A percentile compares a stretch with the other conserved stretches of the same genome.
Conservation (phyloP, 768 basidiomycete genomes). For the Flagelloscypha sp. region DNA sequence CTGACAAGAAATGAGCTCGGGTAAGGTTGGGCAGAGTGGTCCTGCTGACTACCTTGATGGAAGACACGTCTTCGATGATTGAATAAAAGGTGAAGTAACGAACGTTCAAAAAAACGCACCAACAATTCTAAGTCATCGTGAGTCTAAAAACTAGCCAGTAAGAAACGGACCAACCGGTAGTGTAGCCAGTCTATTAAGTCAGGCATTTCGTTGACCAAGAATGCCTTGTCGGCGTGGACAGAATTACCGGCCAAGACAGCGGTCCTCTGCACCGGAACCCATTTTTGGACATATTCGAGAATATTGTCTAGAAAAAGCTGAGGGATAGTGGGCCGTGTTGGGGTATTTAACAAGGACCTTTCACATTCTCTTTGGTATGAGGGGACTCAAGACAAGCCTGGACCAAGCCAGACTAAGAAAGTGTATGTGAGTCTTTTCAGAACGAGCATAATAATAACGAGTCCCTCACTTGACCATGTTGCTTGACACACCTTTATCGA, state of each 20-base stretch:
- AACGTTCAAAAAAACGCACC: conserved; percentile 35
- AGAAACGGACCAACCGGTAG: conserved; percentile 47
- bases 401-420: conserved; percentile 69
- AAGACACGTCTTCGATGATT: conserved; percentile 64
- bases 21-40: background rate
- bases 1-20: conserved; percentile 25
- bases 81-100: background rate
- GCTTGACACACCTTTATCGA: too few relatives aligned
- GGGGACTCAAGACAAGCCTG: conserved; percentile 69
- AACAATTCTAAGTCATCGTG: conserved; percentile 44
- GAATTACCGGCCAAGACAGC: conserved; percentile 83
- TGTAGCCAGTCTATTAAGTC: conserved; percentile 72
- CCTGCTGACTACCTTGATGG: conserved; percentile 51
- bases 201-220: conserved; percentile 75
- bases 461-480: conserved; percentile 61
- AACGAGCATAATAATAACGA: background rate
- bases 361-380: conserved; percentile 51
- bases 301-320: too few relatives aligned
- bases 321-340: too few relatives aligned
- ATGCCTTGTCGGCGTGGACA: conserved; percentile 72
- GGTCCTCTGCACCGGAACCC: conserved; percentile 59
- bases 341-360: too few relatives aligned
- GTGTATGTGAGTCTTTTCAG: too few relatives aligned
- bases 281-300: conserved; percentile 72
- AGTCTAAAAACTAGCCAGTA: background rate